Percentiles rank a stretch among this genome's conserved stretches.
Evolutionary conservation across 768 basidiomycete genomes (phyloP).

Genomic region (Pholiota molesta): DNA sequence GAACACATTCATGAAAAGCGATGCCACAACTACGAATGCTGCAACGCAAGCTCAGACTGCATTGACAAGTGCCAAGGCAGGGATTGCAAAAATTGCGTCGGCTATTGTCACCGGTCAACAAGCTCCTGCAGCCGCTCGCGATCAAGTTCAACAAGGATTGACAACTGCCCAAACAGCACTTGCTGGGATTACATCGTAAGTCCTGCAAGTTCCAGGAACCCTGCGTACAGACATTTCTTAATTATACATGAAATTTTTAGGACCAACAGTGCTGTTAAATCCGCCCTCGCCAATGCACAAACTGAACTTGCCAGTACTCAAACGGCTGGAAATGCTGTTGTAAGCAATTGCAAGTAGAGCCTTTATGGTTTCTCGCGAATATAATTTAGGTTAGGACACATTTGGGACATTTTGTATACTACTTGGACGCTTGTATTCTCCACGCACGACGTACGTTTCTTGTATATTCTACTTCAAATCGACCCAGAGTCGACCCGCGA

Average conservation of each 20-base stretch:
- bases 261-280: not conserved
- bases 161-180: conserved; percentile 3
- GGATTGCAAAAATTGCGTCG: conserved; percentile 1
- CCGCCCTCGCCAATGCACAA: conserved; percentile 8
- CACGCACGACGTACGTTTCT: too few species aligned
- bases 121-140: conserved; percentile 7
- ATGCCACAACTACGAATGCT: not conserved
- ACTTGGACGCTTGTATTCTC: too few species aligned
- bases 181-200: conserved; percentile 6
- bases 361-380: not conserved
- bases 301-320: not conserved
- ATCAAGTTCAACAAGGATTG: conserved; percentile 3
- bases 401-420: too few species aligned
- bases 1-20: not conserved
- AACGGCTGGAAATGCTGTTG: conserved; percentile 3
- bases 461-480: too few species aligned
- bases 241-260: not conserved
- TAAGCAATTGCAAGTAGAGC: conserved; percentile 6
- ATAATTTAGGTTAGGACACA: too few species aligned
- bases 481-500: too few species aligned
- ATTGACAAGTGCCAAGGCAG: conserved; percentile 5
- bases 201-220: not conserved
- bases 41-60: conserved; percentile 4
- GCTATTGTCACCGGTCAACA: conserved; percentile 6
- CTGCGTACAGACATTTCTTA: not conserved